Conservation (phyloP, 305 asterid species). For the Solanum aculeatissimum region DNA sequence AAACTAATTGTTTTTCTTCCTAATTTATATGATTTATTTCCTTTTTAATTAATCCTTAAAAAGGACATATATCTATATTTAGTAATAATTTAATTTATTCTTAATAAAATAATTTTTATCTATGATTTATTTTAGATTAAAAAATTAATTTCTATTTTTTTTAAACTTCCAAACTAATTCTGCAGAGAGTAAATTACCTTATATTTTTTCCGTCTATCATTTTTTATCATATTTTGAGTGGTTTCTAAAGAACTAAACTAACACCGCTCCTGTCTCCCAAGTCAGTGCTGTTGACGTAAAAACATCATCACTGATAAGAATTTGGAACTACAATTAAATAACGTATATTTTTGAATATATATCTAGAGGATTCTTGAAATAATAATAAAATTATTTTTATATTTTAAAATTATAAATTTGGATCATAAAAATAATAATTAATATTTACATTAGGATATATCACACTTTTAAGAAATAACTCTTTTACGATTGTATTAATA, state of each 20-base stretch:
- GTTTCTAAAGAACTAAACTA: background rate
- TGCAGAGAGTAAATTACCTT: too few relatives aligned
- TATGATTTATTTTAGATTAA: too few relatives aligned
- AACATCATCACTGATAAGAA: background rate
- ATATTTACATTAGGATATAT: background rate
- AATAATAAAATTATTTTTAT: background rate
- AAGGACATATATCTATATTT: too few relatives aligned
- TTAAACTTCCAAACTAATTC: too few relatives aligned
- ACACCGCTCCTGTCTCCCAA: background rate
- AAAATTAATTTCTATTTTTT: too few relatives aligned
- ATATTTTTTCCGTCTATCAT: background rate
- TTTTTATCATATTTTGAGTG: background rate
- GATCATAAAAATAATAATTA: rapidly evolving
- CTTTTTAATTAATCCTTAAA: too few relatives aligned
- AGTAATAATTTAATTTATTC: too few relatives aligned
- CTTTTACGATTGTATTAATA: background rate
- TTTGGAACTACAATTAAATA: background rate
- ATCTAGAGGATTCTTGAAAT: rapidly evolving
- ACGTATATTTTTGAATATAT: background rate
- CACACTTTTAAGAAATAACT: background rate
- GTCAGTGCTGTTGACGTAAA: background rate
- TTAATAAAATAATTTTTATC: too few relatives aligned
- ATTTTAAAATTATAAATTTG: background rate
- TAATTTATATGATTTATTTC: too few relatives aligned
- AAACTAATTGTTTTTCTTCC: too few relatives aligned